Base-by-base conservation (phyloP, 2,329 filamentous ascomycete genomes). In the Colletotrichum endophyticum region DNA sequence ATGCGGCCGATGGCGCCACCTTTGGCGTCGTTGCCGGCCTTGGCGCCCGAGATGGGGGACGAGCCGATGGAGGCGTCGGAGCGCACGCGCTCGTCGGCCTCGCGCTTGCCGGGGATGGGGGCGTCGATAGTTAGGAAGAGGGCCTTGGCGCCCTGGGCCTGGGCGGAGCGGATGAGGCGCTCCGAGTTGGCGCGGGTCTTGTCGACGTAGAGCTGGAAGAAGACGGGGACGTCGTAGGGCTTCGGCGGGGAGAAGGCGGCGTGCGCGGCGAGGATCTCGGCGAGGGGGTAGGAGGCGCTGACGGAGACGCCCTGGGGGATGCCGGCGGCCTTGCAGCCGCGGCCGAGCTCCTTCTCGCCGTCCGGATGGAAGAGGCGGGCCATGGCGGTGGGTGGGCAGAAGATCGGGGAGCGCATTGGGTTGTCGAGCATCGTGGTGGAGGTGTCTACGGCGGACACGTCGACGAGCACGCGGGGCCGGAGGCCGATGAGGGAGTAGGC, bases 171-270 rank as follows among this genome's bases (percentile, higher is more conserved):
- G 3, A 93, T 81, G 2, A 92, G 82, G 2, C 83, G 83, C 77
- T 88, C 88, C 19, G 90, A 90, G 73, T 90, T 89, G 11, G 81
- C 72, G 0, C 90, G 85, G 77, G 92, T 85, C 79, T 89, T 89
- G 82, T 92, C 89, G 67, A 93, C 90, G 79, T 93, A 94, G 8
- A 94, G 85, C 81, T 93, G 91, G 80, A 92, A 92, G 85, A 92
- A 91, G 71, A 89, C 79, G 7, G 82, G 82, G 2, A 75, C 75
- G 15, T 78, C 82, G 72, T 87, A 84, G 34, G 76, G 73, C 5
- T 36, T 22, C 3, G 30, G 19, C 15, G 70, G 32, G n/a, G 27
- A 3, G 61, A 70, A 61, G 19, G 39, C 36, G 28, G 53, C 69
- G 16, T 71, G 75, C 19, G 76, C 76, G 63, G 70, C 69, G 30